Base-by-base conservation (phyloP, 176 grass and related monocot species). In the Eragrostis nindensis region DNA sequence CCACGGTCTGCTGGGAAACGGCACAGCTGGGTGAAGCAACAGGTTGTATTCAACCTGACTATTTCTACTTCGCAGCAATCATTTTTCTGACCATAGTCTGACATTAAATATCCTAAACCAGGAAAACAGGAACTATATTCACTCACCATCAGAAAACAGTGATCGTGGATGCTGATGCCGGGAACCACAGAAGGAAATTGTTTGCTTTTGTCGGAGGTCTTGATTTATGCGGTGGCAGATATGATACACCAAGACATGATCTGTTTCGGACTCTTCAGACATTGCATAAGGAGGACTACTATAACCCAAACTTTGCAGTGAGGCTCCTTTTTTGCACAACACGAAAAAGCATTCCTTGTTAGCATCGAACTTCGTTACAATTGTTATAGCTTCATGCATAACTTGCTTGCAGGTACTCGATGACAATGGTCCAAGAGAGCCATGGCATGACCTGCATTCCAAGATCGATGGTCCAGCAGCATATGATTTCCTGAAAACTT, bases 61-160 rank as follows among this genome's bases (percentile, higher is more conserved):
- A 22, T 36, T 71, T 36, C n/a, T 15, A 38, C 55, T 32, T n/a
- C 74, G 45, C 56, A 78, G 29, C 54, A 49, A 72, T 53, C 14
- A 62, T 32, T 39, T 61, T 36, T 43, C 66, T 36, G 32, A 48
- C 49, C 25, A 66, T 50, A 69, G 56, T 45, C 69, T 84, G n/a
- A 67, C 48, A 38, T 71, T 30, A 52, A 24, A 25, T 30, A 38
- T 26, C 66, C 38, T 70, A 68, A 62, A 79, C 67, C 90, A 98
- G 95, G 95, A 98, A n/a, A 88, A 94, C 95, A 25, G 95, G 90
- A 70, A 89, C 90, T 27, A 94, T 95, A 73, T 98, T 94, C 21
- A 95, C 95, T 43, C 95, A 95, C 45, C 95, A 98, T 81, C 95
- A 95, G 88, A 98, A 98, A 82, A 94, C 92, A 16, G 86, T 98